Conservation (phyloP, 805 yeast species). For the Lachancea dasiensis region DNA sequence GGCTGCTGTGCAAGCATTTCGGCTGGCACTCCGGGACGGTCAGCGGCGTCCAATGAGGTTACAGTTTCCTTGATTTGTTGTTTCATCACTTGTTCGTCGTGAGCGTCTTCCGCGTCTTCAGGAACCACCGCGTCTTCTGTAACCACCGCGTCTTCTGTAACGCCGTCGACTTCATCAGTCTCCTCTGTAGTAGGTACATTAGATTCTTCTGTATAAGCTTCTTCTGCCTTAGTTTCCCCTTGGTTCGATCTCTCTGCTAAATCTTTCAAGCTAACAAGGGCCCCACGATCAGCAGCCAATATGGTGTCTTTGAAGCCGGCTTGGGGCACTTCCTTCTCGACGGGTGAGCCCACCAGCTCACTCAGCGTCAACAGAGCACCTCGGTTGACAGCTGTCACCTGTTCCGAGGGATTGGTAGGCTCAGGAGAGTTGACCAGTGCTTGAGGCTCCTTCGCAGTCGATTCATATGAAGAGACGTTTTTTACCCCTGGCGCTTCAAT, state of each 20-base stretch:
- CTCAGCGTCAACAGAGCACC: background rate
- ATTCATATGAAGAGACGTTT: too few relatives aligned
- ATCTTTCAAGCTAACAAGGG: constrained; percentile 1
- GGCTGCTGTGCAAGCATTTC: too few relatives aligned
- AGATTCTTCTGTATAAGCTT: too few relatives aligned
- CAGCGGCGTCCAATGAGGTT: too few relatives aligned
- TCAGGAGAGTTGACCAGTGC: background rate
- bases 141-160: too few relatives aligned
- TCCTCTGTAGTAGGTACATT: too few relatives aligned
- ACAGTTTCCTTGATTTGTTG: constrained; percentile 5
- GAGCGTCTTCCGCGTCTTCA: background rate
- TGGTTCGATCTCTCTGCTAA: background rate
- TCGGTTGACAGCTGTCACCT: background rate
- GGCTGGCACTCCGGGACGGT: too few relatives aligned
- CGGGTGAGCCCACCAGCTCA: background rate
- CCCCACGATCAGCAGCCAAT: background rate
- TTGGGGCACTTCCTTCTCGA: background rate
- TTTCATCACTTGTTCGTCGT: constrained; percentile 1
- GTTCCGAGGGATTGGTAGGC: background rate
- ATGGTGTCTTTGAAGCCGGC: constrained; percentile 1
- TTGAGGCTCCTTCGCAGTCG: too few relatives aligned
- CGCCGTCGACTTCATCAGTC: too few relatives aligned
- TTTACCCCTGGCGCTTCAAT: too few relatives aligned
- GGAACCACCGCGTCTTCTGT: too few relatives aligned
- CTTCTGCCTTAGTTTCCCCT: background rate